A percentile compares a stretch with the other conserved stretches of the same genome.
phyloP scores from a whole-genome alignment of 495 filamentous ascomycete genomes.

The Paragyromitra xinjiangensis region DNA sequence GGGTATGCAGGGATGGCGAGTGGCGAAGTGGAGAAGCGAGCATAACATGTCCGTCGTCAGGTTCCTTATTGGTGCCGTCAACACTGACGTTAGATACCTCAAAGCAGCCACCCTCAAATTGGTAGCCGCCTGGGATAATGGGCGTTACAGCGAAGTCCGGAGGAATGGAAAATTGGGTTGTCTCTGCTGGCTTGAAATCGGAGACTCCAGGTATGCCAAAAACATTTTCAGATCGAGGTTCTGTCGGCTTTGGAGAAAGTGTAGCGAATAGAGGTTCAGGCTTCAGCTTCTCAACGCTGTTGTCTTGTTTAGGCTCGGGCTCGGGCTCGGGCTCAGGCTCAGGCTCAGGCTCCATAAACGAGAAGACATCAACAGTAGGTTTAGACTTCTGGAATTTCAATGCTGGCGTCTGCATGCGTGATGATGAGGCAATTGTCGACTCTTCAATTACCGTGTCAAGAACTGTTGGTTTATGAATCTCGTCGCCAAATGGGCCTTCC shows the following conservation, averaged over 20 bases:
- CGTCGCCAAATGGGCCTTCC: constrained; percentile 58
- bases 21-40: constrained; percentile 48
- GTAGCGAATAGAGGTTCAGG: constrained; percentile 30
- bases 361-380: constrained; percentile 42
- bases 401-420: constrained; percentile 49
- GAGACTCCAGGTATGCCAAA: constrained; percentile 38
- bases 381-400: background rate
- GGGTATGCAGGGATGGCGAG: constrained; percentile 52
- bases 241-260: constrained; percentile 22
- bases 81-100: constrained; percentile 34
- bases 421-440: constrained; percentile 52
- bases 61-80: constrained; percentile 34
- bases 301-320: background rate
- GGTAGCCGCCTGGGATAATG: constrained; percentile 30
- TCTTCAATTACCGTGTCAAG: constrained; percentile 56
- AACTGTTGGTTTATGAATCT: constrained; percentile 47
- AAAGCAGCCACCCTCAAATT: constrained; percentile 51
- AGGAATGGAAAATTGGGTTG: constrained; percentile 31
- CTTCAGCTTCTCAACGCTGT: constrained; percentile 16
- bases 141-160: constrained; percentile 53
- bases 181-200: constrained; percentile 45
- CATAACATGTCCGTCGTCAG: constrained; percentile 18
- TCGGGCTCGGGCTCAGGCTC: constrained; percentile 34
- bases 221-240: constrained; percentile 37
- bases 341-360: constrained; percentile 42